Percentiles rank a stretch among this genome's conserved stretches.
phyloP scores from a whole-genome alignment of 2,329 filamentous ascomycete species.

The Neonectria sp. region DNA sequence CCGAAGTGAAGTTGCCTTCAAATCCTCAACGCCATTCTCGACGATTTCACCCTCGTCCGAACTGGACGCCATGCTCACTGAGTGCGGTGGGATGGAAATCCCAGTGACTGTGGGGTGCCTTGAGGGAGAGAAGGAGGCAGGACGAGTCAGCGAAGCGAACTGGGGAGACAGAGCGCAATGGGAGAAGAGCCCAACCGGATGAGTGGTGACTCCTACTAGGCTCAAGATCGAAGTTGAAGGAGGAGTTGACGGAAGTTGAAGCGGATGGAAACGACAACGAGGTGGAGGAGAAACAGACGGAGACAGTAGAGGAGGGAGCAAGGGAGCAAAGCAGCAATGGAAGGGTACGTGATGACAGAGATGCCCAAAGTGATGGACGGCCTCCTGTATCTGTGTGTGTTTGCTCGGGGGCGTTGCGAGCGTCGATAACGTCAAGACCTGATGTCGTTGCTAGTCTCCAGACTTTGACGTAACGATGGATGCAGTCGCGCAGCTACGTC shows the following conservation, averaged over 20 bases:
- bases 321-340: not conserved
- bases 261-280: constrained; percentile 30
- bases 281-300: constrained; percentile 6
- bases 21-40: constrained; percentile 75
- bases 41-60: constrained; percentile 91
- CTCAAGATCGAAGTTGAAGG: constrained; percentile 48
- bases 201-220: constrained; percentile 56
- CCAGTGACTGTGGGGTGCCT: constrained; percentile 35
- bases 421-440: not conserved
- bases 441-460: constrained; percentile 20
- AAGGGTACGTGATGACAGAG: not conserved
- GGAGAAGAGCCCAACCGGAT: constrained; percentile 61
- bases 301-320: not conserved
- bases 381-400: not conserved
- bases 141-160: constrained; percentile 56
- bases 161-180: constrained; percentile 47
- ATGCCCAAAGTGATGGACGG: not conserved
- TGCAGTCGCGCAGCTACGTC: constrained; percentile 17
- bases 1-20: constrained; percentile 91
- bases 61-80: constrained; percentile 65
- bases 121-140: constrained; percentile 41
- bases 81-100: constrained; percentile 37
- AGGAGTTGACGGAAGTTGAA: constrained; percentile 17
- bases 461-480: constrained; percentile 31
- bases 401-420: not conserved